These are phyloP conservation scores for Isatis tinctoria DNA, from an alignment of 345 rosid genomes.

Conservation along the genomic window DNA sequence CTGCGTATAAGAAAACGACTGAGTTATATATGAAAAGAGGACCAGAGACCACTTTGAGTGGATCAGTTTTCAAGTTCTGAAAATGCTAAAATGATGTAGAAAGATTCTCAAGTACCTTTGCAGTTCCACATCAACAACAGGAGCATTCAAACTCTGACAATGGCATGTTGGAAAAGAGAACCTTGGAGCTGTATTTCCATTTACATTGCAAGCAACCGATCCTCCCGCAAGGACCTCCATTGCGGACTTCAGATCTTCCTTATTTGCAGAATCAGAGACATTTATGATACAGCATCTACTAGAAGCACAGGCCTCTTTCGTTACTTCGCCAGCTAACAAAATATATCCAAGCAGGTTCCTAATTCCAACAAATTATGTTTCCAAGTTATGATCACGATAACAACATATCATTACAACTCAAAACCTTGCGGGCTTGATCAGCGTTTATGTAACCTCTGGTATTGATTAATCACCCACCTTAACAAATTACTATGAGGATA, in stretches of 20 bases:
- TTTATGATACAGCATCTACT: constrained; percentile 58
- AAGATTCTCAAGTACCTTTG: constrained; percentile 53
- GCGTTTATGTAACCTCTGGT: not conserved
- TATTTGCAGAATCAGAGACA: constrained; percentile 34
- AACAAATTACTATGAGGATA: constrained; percentile 70
- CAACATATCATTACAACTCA: not conserved
- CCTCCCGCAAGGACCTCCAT: constrained; percentile 79
- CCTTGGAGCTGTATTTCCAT: constrained; percentile 61
- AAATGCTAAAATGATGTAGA: not conserved
- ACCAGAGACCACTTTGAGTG: not conserved
- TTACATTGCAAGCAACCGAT: constrained; percentile 77
- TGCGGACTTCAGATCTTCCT: constrained; percentile 59
- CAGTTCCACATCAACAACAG: constrained; percentile 53
- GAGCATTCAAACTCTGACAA: constrained; percentile 51
- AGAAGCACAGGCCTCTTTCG: constrained; percentile 49
- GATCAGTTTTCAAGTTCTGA: not conserved
- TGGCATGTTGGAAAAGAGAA: constrained; percentile 81
- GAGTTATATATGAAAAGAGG: not conserved
- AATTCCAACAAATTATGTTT: constrained; percentile 22
- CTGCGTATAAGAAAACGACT: constrained; percentile 43
- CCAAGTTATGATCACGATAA: not conserved
- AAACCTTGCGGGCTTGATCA: not conserved
- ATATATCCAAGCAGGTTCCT: constrained; percentile 90
- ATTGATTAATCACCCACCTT: constrained; percentile 43
- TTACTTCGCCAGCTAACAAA: constrained; percentile 59